Evolutionary conservation across 768 basidiomycete genomes (phyloP).

Genomic region (Lactarius deliciosus): DNA sequence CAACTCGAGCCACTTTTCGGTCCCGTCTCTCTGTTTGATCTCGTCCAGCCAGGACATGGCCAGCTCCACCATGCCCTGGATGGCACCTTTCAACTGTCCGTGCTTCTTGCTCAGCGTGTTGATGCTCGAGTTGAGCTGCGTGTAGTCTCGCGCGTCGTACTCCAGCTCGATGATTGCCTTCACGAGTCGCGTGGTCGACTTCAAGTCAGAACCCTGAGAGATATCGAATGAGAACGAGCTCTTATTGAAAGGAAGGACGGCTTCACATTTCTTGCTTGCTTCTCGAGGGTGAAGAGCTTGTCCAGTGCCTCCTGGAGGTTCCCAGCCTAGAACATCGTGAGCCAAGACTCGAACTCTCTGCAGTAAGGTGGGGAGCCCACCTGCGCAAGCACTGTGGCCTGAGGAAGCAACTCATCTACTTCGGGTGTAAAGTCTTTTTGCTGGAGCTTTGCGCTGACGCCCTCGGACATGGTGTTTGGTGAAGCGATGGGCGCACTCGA

Average conservation of each 20-base stretch:
- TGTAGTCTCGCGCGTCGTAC: slow-evolving; percentile 69
- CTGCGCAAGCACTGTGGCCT: slow-evolving; percentile 66
- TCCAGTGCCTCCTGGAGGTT: slow-evolving; percentile 86
- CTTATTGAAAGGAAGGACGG: slow-evolving; percentile 20
- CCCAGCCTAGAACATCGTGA: slow-evolving; percentile 53
- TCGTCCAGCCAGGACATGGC: slow-evolving; percentile 80
- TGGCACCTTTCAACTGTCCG: slow-evolving; percentile 88
- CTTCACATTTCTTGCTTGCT: slow-evolving; percentile 91
- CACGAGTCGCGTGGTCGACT: slow-evolving; percentile 86
- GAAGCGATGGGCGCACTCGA: background rate
- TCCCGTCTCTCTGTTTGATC: slow-evolving; percentile 64
- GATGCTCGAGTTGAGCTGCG: slow-evolving; percentile 68
- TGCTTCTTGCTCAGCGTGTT: slow-evolving; percentile 87
- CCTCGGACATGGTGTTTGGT: slow-evolving; percentile 63
- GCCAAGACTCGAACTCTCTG: slow-evolving; percentile 5
- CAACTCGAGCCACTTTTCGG: slow-evolving; percentile 79
- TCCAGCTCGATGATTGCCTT: slow-evolving; percentile 69
- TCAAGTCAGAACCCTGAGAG: slow-evolving; percentile 81
- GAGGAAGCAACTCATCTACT: slow-evolving; percentile 71
- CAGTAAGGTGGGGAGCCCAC: slow-evolving; percentile 43
- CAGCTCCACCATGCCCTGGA: slow-evolving; percentile 90
- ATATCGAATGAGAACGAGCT: background rate
- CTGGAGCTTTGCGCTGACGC: slow-evolving; percentile 60
- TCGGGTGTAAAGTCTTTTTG: slow-evolving; percentile 86
- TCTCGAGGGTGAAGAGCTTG: slow-evolving; percentile 85